phyloP scores from a whole-genome alignment of 495 filamentous ascomycete genomes.

The Rhizodiscina lignyota region DNA sequence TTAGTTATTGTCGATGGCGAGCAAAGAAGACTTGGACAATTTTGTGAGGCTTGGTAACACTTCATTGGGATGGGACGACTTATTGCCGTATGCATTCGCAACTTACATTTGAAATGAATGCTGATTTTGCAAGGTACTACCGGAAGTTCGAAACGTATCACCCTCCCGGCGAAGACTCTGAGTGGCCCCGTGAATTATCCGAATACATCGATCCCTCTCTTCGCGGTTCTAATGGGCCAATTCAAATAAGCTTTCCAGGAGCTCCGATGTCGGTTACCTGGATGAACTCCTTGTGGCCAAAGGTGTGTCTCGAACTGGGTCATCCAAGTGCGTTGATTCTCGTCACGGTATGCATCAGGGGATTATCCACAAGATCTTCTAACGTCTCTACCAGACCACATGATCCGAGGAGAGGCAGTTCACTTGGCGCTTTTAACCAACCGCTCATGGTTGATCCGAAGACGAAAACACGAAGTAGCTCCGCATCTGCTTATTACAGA shows the following conservation, averaged over 20 bases:
- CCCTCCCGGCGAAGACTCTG: too few species aligned
- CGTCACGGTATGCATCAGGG: too few species aligned
- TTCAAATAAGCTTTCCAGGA: neutral
- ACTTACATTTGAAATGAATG: too few species aligned
- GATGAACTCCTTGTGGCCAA: conserved; percentile 7
- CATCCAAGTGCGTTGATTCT: too few species aligned
- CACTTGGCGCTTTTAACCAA: conserved; percentile 28
- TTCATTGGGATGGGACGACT: conserved; percentile 20
- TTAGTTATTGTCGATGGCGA: too few species aligned
- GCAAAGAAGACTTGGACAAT: neutral
- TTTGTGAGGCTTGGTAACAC: conserved; percentile 23
- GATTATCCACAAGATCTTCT: too few species aligned
- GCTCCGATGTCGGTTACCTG: conserved; percentile 1
- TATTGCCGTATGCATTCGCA: too few species aligned
- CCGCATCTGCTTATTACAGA: neutral
- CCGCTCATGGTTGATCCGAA: conserved; percentile 25
- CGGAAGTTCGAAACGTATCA: neutral
- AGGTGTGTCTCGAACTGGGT: conserved; percentile 5
- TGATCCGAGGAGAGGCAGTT: conserved; percentile 8
- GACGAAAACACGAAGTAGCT: conserved; percentile 3
- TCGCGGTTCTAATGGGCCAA: neutral
- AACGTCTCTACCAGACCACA: too few species aligned
- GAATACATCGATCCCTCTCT: neutral
- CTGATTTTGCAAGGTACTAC: neutral
- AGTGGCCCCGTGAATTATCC: too few species aligned